Evolutionary conservation across 1,139 yeast genomes (phyloP).

Genomic region (Lodderomyces theae): DNA sequence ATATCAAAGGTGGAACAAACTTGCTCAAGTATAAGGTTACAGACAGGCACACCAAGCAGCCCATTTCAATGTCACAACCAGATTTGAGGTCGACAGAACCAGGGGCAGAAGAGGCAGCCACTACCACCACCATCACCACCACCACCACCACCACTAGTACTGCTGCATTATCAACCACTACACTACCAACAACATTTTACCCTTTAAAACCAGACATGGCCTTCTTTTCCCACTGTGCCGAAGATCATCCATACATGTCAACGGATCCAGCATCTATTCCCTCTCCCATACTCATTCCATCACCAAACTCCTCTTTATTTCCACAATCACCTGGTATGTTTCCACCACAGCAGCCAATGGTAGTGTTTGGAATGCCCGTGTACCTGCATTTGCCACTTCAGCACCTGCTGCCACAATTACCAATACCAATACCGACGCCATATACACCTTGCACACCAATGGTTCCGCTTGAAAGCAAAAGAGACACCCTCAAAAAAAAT

Average conservation of each 20-base stretch:
- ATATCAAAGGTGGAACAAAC: constrained; percentile 11
- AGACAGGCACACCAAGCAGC: constrained; percentile 4
- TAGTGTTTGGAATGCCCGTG: constrained; percentile 2
- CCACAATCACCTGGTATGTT: constrained; percentile 2
- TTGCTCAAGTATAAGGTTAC: constrained; percentile 7
- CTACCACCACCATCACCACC: background rate
- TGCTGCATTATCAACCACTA: no score
- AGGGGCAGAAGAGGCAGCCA: background rate
- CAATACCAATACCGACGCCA: no score
- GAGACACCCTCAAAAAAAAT: constrained; percentile 6
- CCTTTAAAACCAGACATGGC: background rate
- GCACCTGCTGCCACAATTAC: background rate
- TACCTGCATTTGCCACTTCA: background rate
- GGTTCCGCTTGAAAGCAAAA: background rate
- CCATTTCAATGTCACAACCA: background rate
- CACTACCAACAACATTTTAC: background rate
- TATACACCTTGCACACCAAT: no score
- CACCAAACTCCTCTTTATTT: background rate
- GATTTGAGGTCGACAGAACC: background rate
- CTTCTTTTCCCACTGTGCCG: background rate
- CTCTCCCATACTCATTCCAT: constrained; percentile 2
- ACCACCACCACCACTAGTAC: no score
- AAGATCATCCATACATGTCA: background rate
- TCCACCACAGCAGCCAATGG: constrained; percentile 3
- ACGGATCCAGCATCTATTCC: background rate